Percentiles rank a stretch among this genome's conserved stretches.
Evolutionary conservation across 805 yeast species (phyloP).

Genomic region (Pichia heedii): DNA sequence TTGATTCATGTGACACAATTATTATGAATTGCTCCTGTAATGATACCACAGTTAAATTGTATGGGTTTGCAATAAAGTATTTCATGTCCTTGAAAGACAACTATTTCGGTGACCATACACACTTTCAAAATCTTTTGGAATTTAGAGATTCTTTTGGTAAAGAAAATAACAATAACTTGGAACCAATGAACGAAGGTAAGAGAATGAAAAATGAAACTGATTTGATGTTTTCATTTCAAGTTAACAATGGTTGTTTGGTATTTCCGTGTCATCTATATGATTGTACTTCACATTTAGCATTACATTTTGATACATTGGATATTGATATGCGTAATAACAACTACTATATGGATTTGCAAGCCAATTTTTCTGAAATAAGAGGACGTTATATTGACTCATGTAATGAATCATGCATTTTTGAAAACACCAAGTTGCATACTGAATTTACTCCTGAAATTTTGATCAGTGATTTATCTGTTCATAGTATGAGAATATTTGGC

Average conservation of each 20-base stretch:
- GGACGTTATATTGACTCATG: conserved; percentile 25
- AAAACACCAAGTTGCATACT: conserved; percentile 16
- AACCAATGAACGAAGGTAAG: conserved; percentile 11
- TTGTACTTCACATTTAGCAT: conserved; percentile 44
- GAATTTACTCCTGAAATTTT: conserved; percentile 34
- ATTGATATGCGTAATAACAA: conserved; percentile 81
- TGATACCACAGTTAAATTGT: conserved; percentile 57
- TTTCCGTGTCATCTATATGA: conserved; percentile 70
- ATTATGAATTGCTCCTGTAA: conserved; percentile 57
- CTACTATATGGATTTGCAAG: conserved; percentile 89
- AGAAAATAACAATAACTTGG: conserved; percentile 11
- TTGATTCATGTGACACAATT: conserved; percentile 62
- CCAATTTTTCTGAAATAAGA: conserved; percentile 52
- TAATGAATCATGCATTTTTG: conserved; percentile 19
- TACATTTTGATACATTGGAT: conserved; percentile 57
- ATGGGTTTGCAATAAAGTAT: conserved; percentile 73
- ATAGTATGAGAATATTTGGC: conserved; percentile 91
- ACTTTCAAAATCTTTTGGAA: conserved; percentile 81
- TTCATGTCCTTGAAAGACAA: conserved; percentile 73
- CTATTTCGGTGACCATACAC: conserved; percentile 81
- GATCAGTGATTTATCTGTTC: conserved; percentile 55
- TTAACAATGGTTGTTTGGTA: conserved; percentile 59
- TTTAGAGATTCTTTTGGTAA: conserved; percentile 32
- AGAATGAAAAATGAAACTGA: conserved; percentile 67
- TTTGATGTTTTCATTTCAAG: conserved; percentile 61